Evolutionary conservation across 208 protist species (phyloP).

Genomic region (Phytomonas francai): DNA sequence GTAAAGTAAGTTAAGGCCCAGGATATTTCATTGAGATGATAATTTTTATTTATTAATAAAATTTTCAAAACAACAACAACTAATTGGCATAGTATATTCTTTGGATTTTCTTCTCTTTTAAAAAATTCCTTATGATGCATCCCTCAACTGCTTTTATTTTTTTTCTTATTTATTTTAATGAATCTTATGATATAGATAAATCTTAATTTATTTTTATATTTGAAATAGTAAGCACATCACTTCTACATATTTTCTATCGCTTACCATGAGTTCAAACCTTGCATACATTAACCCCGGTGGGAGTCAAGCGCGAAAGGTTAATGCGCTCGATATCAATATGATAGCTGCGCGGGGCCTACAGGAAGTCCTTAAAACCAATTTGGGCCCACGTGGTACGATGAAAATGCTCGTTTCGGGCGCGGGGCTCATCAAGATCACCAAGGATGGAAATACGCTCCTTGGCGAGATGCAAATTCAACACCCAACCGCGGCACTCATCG

Average conservation of each 20-base stretch:
- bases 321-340: slow-evolving; percentile 97
- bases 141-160: slow-evolving; percentile 11
- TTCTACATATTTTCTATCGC: slow-evolving; percentile 3
- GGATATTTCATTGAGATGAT: slow-evolving; percentile 14
- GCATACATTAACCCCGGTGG: slow-evolving; percentile 89
- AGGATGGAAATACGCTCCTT: slow-evolving; percentile 99
- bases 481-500: slow-evolving; percentile 99
- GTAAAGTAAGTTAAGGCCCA: slow-evolving; percentile 31
- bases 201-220: neutral
- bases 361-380: slow-evolving; percentile 98
- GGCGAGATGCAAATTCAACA: slow-evolving; percentile 99
- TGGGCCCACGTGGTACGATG: slow-evolving; percentile 98
- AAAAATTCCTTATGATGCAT: neutral
- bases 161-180: slow-evolving; percentile 11
- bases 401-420: slow-evolving; percentile 99
- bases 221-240: neutral
- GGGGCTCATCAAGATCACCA: slow-evolving; percentile 99
- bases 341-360: slow-evolving; percentile 96
- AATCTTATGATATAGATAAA: slow-evolving; percentile 5
- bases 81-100: neutral
- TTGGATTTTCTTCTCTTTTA: neutral
- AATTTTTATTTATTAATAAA: slow-evolving; percentile 13
- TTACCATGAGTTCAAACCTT: slow-evolving; percentile 58
- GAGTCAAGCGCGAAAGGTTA: slow-evolving; percentile 70
- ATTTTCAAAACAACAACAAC: slow-evolving; percentile 7